phyloP scores from a whole-genome alignment of 2,329 filamentous ascomycete species.

The Cladosporium sp. region DNA sequence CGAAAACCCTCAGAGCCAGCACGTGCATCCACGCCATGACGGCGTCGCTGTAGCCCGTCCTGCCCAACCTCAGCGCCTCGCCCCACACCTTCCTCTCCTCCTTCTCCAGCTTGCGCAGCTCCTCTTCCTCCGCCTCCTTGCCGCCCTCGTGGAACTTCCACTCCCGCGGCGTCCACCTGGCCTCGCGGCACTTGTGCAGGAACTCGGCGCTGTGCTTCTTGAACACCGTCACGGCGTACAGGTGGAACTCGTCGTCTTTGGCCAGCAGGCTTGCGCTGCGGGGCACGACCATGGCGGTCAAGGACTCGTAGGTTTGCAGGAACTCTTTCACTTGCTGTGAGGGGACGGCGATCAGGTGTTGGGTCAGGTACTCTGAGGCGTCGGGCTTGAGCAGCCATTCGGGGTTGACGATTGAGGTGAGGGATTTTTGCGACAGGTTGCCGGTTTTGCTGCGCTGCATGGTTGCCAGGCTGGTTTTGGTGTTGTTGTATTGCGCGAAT shows the following conservation, averaged over 20 bases:
- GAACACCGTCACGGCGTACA: constrained; percentile 87
- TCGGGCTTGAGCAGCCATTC: constrained; percentile 69
- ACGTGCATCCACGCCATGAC: constrained; percentile 97
- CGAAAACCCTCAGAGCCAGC: constrained; percentile 85
- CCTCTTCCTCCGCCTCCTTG: constrained; percentile 80
- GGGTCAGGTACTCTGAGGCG: constrained; percentile 88
- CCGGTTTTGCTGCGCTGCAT: constrained; percentile 87
- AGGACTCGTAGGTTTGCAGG: constrained; percentile 79
- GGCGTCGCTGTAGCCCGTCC: constrained; percentile 92
- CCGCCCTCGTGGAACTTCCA: constrained; percentile 91
- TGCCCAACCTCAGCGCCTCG: constrained; percentile 78
- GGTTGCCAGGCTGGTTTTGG: constrained; percentile 71
- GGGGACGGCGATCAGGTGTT: constrained; percentile 87
- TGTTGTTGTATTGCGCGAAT: constrained; percentile 87
- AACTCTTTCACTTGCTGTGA: constrained; percentile 80
- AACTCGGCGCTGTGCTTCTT: constrained; percentile 89
- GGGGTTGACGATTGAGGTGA: constrained; percentile 83
- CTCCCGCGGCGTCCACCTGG: constrained; percentile 90
- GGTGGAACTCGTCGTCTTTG: constrained; percentile 81
- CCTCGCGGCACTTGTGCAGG: constrained; percentile 83
- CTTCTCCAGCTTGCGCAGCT: constrained; percentile 73
- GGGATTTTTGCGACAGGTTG: constrained; percentile 89
- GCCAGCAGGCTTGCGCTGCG: constrained; percentile 77
- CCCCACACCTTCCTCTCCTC: constrained; percentile 92
- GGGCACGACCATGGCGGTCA: constrained; percentile 88